A percentile compares a stretch with the other conserved stretches of the same genome.
Evolutionary conservation across 2,329 filamentous ascomycete species (phyloP).

Genomic region (Beauveria pseudobassiana): DNA sequence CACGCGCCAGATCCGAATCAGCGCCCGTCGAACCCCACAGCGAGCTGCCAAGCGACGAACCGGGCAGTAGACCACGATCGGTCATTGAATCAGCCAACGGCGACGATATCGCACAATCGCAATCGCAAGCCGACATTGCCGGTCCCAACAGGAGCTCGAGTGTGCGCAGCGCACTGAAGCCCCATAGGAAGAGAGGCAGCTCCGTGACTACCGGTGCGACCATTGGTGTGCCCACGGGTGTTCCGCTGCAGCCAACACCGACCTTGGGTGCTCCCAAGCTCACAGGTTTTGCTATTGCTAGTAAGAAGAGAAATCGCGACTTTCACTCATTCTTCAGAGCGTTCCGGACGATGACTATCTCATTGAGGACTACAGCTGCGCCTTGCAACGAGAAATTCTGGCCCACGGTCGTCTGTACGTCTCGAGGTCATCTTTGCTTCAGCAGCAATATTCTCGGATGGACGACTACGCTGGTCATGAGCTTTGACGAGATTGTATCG

Average conservation of each 20-base stretch:
- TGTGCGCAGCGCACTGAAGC: conserved; percentile 53
- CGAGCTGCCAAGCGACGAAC: conserved; percentile 27
- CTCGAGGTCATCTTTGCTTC: conserved; percentile 93
- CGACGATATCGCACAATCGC: conserved; percentile 51
- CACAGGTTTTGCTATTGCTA: conserved; percentile 92
- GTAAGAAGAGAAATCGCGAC: conserved; percentile 90
- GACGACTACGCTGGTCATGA: conserved; percentile 95
- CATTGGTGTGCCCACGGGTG: conserved; percentile 60
- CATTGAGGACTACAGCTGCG: conserved; percentile 97
- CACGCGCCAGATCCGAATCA: conserved; percentile 47
- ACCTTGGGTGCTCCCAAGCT: conserved; percentile 61
- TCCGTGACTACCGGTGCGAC: conserved; percentile 61
- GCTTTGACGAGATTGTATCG: conserved; percentile 94
- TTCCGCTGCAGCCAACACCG: conserved; percentile 54
- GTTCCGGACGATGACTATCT: conserved; percentile 97
- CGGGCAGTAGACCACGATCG: conserved; percentile 38
- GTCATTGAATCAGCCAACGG: conserved; percentile 41
- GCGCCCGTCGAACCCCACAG: conserved; percentile 42
- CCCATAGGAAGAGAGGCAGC: conserved; percentile 72
- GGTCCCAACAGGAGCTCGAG: conserved; percentile 62
- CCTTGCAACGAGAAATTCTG: conserved; percentile 89
- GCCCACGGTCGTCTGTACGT: conserved; percentile 91
- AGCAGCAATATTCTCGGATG: conserved; percentile 98
- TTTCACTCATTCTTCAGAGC: conserved; percentile 89
- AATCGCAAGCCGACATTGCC: conserved; percentile 46